phyloP scores from a whole-genome alignment of 2,329 filamentous ascomycete genomes.

The Hymenoscyphus infarciens region DNA sequence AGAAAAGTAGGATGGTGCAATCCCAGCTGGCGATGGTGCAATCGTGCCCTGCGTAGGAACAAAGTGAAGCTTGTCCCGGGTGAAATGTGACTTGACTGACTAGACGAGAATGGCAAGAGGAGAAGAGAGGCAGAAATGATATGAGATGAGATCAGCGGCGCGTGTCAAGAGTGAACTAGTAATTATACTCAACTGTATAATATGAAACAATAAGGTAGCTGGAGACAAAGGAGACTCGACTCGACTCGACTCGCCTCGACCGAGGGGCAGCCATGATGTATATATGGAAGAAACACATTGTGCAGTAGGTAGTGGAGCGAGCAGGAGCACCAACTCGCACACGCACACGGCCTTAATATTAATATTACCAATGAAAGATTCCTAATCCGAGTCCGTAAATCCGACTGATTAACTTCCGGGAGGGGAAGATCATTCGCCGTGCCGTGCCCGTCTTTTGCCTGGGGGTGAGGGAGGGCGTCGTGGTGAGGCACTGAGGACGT shows the following conservation, averaged over 20 bases:
- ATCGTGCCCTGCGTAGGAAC: neutral
- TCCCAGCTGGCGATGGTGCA: slow-evolving; percentile 8
- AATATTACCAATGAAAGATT: slow-evolving; percentile 12
- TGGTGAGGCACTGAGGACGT: neutral
- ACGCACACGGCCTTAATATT: too few species aligned
- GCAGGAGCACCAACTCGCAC: slow-evolving; percentile 1
- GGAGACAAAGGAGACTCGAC: neutral
- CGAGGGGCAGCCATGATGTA: slow-evolving; percentile 8
- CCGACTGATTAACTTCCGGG: neutral
- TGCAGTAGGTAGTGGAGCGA: neutral
- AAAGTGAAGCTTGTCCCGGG: neutral
- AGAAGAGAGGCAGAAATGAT: neutral
- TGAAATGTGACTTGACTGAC: neutral
- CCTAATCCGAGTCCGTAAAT: neutral
- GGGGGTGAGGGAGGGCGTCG: too few species aligned
- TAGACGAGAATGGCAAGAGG: neutral
- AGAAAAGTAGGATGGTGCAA: slow-evolving; percentile 16
- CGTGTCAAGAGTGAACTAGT: neutral
- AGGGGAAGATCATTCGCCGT: too few species aligned
- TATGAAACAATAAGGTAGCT: neutral
- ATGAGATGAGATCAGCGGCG: neutral
- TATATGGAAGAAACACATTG: slow-evolving; percentile 6
- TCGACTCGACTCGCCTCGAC: too few species aligned
- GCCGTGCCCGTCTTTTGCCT: too few species aligned
- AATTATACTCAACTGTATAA: neutral